phyloP scores from a whole-genome alignment of 1,284 basidiomycete species.

The Rhodotorula mucilaginosa region DNA sequence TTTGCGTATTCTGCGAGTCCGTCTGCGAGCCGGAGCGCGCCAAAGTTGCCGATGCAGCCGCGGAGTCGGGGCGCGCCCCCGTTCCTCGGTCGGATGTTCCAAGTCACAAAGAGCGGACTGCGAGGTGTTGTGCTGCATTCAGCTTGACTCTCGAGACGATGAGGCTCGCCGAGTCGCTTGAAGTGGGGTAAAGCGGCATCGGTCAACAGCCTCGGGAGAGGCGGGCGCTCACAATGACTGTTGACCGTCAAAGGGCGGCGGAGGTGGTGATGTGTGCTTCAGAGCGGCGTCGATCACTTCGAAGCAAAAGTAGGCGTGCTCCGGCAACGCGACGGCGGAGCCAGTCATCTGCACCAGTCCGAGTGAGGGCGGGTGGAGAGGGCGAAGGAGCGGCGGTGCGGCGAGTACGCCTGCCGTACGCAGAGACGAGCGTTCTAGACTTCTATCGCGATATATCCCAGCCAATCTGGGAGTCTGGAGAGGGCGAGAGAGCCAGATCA shows the following conservation, averaged over 20 bases:
- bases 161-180: background rate
- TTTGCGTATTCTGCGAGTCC: slow-evolving; percentile 87
- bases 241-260: slow-evolving; percentile 37
- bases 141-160: background rate
- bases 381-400: background rate
- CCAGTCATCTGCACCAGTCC: too few species aligned
- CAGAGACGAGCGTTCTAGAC: too few species aligned
- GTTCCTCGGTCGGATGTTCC: slow-evolving; percentile 66
- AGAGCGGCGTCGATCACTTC: slow-evolving; percentile 52
- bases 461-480: too few species aligned
- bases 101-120: slow-evolving; percentile 94
- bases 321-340: slow-evolving; percentile 24
- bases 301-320: slow-evolving; percentile 56
- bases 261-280: slow-evolving; percentile 35
- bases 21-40: slow-evolving; percentile 67
- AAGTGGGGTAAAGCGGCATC: background rate
- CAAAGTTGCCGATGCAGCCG: slow-evolving; percentile 95
- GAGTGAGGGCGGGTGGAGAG: background rate
- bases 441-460: too few species aligned
- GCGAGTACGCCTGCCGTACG: background rate
- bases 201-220: background rate
- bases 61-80: slow-evolving; percentile 61
- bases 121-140: too few species aligned
- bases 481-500: too few species aligned
- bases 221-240: slow-evolving; percentile 39